Percentiles rank a stretch among this genome's conserved stretches.
phyloP scores from a whole-genome alignment of 352 stramenopile species.

The Pythium volutum region DNA sequence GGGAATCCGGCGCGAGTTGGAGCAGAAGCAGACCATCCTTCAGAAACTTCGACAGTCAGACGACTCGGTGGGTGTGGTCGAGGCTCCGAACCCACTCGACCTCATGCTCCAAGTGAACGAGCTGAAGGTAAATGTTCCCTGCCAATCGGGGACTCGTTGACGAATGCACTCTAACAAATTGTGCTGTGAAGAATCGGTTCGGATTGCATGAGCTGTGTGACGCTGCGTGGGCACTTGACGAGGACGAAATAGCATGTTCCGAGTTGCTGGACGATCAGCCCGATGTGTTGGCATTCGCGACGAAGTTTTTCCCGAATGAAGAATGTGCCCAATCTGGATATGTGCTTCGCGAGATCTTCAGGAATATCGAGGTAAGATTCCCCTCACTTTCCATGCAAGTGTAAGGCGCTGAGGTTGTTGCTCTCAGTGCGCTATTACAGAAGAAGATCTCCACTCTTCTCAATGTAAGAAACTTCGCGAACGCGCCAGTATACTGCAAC shows the following conservation, averaged over 20 bases:
- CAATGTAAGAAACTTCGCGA: slow-evolving; percentile 49
- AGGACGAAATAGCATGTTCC: slow-evolving; percentile 16
- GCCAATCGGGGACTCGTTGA: neutral
- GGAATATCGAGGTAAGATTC: slow-evolving; percentile 40
- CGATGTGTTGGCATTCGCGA: slow-evolving; percentile 8
- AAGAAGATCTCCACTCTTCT: slow-evolving; percentile 45
- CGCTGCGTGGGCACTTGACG: slow-evolving; percentile 17
- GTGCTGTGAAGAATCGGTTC: slow-evolving; percentile 5
- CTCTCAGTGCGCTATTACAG: slow-evolving; percentile 40
- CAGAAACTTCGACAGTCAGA: slow-evolving; percentile 34
- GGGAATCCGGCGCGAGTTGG: slow-evolving; percentile 31
- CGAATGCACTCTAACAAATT: neutral
- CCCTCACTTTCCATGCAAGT: neutral
- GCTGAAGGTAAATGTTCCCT: slow-evolving; percentile 45
- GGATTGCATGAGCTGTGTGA: slow-evolving; percentile 15
- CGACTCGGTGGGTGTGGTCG: slow-evolving; percentile 15
- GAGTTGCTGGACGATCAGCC: slow-evolving; percentile 17
- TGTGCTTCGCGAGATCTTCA: slow-evolving; percentile 34
- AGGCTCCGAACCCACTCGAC: slow-evolving; percentile 38
- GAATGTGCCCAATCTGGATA: neutral
- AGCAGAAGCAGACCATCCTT: slow-evolving; percentile 35
- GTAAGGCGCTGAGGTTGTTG: neutral
- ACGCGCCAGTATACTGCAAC: slow-evolving; percentile 44
- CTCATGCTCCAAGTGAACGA: slow-evolving; percentile 44
- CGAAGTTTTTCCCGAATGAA: slow-evolving; percentile 17